Conservation (phyloP, 129 eudicot species). For the Silybum marianum region DNA sequence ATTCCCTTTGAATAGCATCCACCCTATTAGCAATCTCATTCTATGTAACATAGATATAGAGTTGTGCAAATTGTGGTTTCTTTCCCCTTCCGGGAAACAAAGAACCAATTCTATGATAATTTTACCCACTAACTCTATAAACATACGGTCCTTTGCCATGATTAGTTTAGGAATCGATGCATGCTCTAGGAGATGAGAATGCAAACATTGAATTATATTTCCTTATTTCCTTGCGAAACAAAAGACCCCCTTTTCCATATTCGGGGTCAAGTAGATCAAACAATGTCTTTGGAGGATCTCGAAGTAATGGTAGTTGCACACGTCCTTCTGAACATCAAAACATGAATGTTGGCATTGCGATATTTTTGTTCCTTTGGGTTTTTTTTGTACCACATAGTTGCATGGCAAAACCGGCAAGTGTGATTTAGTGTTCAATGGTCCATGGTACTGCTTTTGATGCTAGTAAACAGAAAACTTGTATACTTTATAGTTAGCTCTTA, state of each 20-base stretch:
- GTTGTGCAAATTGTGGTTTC: constrained; percentile 17
- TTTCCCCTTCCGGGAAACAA: background rate
- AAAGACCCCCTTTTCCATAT: background rate
- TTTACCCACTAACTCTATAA: constrained; percentile 10
- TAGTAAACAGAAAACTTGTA: background rate
- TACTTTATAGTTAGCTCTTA: background rate
- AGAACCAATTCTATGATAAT: constrained; percentile 24
- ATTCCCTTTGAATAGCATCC: background rate
- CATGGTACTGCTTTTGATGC: background rate
- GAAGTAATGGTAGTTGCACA: background rate
- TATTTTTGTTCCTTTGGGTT: background rate
- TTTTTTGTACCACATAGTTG: background rate
- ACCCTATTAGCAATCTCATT: constrained; percentile 21
- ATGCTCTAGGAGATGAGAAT: constrained; percentile 29
- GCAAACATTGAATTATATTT: constrained; percentile 27
- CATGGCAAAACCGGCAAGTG: background rate
- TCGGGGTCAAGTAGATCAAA: background rate
- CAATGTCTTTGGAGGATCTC: background rate
- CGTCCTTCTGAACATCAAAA: background rate
- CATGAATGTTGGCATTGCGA: background rate
- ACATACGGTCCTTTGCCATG: constrained; percentile 9
- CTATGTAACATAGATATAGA: constrained; percentile 21
- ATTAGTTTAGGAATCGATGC: background rate
- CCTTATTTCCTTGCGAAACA: constrained; percentile 15
- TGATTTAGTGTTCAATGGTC: background rate